phyloP scores from a whole-genome alignment of 2,329 filamentous ascomycete species.

The Colletotrichum ledebouriae region DNA sequence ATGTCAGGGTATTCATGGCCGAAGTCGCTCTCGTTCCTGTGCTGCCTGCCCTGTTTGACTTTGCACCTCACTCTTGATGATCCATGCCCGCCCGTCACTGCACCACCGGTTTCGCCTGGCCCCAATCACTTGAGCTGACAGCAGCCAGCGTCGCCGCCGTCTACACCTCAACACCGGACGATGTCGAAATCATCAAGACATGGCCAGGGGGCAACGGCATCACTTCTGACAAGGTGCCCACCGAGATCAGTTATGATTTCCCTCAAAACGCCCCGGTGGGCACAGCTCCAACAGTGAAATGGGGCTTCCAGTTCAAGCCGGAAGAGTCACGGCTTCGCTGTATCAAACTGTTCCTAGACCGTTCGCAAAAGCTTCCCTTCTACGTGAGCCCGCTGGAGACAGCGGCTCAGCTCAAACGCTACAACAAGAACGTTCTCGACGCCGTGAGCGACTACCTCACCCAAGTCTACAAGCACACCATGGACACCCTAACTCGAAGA shows the following conservation, averaged over 20 bases:
- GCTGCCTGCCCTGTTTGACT: not conserved
- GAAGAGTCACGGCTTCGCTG: conserved; percentile 82
- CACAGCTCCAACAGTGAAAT: conserved; percentile 71
- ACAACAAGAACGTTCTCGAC: conserved; percentile 82
- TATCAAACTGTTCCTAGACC: conserved; percentile 87
- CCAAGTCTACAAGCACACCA: conserved; percentile 81
- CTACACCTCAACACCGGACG: conserved; percentile 81
- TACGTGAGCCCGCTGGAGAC: conserved; percentile 85
- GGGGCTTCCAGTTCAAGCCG: conserved; percentile 87
- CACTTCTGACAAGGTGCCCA: conserved; percentile 89
- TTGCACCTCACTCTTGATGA: not conserved
- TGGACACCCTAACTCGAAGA: conserved; percentile 79
- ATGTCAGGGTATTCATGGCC: not conserved
- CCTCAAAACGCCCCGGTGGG: conserved; percentile 52
- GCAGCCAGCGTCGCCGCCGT: conserved; percentile 74
- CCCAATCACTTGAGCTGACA: conserved; percentile 21
- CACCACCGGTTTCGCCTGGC: conserved; percentile 6
- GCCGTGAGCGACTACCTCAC: conserved; percentile 85
- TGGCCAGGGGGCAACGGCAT: conserved; percentile 89
- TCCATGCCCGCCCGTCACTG: conserved; percentile 2
- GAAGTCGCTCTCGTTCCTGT: not conserved
- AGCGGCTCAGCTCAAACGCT: conserved; percentile 79
- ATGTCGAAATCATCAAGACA: conserved; percentile 86
- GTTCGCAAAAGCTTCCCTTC: conserved; percentile 83
- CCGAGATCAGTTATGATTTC: conserved; percentile 77